Evolutionary conservation across 202 grass and related monocot genomes (phyloP).

Genomic region (Musa balbisiana): DNA sequence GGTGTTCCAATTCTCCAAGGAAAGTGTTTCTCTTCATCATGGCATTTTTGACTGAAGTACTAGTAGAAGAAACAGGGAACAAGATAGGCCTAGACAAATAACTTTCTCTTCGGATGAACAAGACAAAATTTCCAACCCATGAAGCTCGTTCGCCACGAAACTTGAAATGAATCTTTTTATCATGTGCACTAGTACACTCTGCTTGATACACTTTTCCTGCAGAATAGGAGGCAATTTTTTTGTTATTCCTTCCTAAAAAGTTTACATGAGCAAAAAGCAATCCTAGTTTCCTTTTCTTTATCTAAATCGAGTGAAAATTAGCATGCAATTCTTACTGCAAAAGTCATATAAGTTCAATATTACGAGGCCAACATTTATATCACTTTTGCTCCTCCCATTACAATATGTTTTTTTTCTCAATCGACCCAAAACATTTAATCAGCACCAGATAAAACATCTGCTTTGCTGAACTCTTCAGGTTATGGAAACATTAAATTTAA

Average conservation of each 20-base stretch:
- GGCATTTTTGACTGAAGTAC: constrained; percentile 19
- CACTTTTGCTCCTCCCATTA: not conserved
- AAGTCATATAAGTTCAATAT: too few relatives aligned
- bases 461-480: not conserved
- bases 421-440: not conserved
- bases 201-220: constrained; percentile 47
- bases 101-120: constrained; percentile 20
- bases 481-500: not conserved
- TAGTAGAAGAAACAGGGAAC: constrained; percentile 20
- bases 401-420: not conserved
- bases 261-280: not conserved
- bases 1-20: constrained; percentile 15
- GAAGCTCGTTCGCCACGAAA: constrained; percentile 29
- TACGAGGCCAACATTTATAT: not conserved
- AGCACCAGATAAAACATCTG: not conserved
- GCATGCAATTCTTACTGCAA: not conserved
- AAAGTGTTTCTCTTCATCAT: constrained; percentile 8
- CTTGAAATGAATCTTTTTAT: constrained; percentile 18
- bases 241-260: not conserved
- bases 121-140: constrained; percentile 3
- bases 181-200: constrained; percentile 25
- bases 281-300: not conserved
- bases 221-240: not conserved
- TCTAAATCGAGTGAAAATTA: not conserved
- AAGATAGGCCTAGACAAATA: constrained; percentile 31